Evolutionary conservation across 768 basidiomycete genomes (phyloP), one percentile per base, ranked within the genome.

Genomic region (Xerocomellus dryophilus): DNA sequence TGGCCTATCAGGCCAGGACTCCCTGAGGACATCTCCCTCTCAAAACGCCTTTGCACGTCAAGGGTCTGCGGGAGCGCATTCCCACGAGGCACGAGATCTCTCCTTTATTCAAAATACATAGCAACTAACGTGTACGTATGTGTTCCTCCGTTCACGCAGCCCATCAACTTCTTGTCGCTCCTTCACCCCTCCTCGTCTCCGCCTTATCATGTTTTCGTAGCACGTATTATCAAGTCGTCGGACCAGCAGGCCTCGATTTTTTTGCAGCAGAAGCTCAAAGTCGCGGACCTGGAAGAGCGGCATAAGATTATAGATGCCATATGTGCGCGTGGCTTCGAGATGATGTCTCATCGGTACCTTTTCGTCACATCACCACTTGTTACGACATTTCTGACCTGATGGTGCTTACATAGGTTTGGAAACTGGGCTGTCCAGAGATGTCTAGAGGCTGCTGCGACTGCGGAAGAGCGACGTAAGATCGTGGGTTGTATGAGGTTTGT

Each of bases 341-440:
- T 93, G 91, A 93, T 93, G 91, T 90, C 89, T 53, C 86, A 91
- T 67, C 78, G 89, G 87, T 87, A 65, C 35, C 29, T 43, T 44
- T 56, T 53, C 29, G 20, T 54, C 29, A n/a, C n/a, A 18, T 35
- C 43, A 42, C 27, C 18, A 7, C n/a, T 21, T 18, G 2, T 58
- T 18, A 57, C 47, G 53, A 14, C 44, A 36, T 34, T 6, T 29
- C 55, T 44, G 41, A 62, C 57, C 36, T 23, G 47, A 43, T 45
- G 29, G 25, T 44, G 55, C 32, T 53, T 54, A 21, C 50, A 51
- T 62, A 90, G 90, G n/a, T 93, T 93, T 59, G 91, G 91, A 2
- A 93, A 93, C 63, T 93, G 90, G 90, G 90, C 90, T 0, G 90
- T 93, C 35, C 91, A 93, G 68, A 77, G 91, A 52, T 93, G 91